Percentiles rank a stretch among this genome's conserved stretches.
Evolutionary conservation across 768 basidiomycete genomes (phyloP).

Genomic region (Pilatotrama ljubarskyi): DNA sequence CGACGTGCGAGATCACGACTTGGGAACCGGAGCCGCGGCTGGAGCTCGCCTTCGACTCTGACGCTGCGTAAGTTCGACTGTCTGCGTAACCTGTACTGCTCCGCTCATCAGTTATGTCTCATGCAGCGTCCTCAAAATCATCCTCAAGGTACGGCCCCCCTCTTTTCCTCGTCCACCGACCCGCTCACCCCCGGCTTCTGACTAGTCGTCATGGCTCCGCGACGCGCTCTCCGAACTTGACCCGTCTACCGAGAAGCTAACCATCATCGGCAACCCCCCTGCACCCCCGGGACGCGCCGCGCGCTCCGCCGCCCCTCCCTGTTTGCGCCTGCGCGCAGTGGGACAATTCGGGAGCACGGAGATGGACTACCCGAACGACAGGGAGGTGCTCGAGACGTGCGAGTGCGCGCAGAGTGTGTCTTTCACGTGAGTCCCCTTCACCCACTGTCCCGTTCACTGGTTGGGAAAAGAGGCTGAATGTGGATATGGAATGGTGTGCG

Average conservation of each 20-base stretch:
- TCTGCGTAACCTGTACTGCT: background rate
- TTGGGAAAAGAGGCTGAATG: background rate
- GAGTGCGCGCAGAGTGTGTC: conserved; percentile 69
- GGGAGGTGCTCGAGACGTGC: conserved; percentile 87
- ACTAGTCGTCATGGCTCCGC: conserved; percentile 85
- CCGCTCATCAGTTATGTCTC: background rate
- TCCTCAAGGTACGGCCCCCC: conserved; percentile 64
- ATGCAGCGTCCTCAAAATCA: conserved; percentile 61
- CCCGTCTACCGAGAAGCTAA: conserved; percentile 81
- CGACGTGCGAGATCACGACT: conserved; percentile 84
- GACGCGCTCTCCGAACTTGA: conserved; percentile 92
- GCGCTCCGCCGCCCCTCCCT: conserved; percentile 45
- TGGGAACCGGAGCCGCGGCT: conserved; percentile 81
- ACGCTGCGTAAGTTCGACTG: conserved; percentile 50
- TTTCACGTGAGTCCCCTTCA: conserved; percentile 59
- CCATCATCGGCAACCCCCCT: conserved; percentile 76
- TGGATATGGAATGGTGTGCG: background rate
- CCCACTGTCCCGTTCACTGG: background rate
- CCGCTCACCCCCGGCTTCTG: background rate
- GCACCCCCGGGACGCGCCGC: conserved; percentile 30
- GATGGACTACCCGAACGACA: conserved; percentile 95
- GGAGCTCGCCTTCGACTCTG: conserved; percentile 75
- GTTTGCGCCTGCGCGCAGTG: conserved; percentile 77
- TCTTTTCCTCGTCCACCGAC: background rate
- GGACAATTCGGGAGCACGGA: conserved; percentile 87